Evolutionary conservation across 148 eudicot genomes (phyloP), one percentile per base, ranked within the genome.

Genomic region (Nepenthes mirabilis): DNA sequence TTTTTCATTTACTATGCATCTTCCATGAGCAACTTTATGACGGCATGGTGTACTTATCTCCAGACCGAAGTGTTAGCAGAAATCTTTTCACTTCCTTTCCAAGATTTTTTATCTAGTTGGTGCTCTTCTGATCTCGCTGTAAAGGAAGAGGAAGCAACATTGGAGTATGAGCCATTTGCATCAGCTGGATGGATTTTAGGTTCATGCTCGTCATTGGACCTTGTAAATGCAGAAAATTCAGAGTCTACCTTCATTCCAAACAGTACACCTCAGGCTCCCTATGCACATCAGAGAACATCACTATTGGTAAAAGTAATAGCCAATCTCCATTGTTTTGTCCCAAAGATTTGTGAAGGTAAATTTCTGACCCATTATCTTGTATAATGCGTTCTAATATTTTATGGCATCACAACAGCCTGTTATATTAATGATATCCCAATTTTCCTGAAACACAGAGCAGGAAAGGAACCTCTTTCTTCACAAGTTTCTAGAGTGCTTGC

Each of bases 301-400:
- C 74, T 89, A 14, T 74, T 94, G 78, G 95, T 94, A 55, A 94
- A 94, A 94, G 78, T 89, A 52, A 81, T 94, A 37, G 97, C 99
- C 68, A 94, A 94, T 75, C 97, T 94, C 61, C 96, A 89, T 71
- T 94, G 99, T 78, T 94, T 77, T 81, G 86, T 82, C 76, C 95
- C 97, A 58, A 82, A 84, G 56, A 83, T 94, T 36, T 89, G 97
- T 72, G 77, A 84, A 79, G 99, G 99, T 89, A 61, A 66, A 65
- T 62, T 45, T 33, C 59, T 37, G 48, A 14, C 36, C 49, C 43
- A 36, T 59, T 43, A 33, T 49, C 2, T 74, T 64, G 40, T 59
- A 3, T 45, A 1, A 52, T 62, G 55, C 60, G 12, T 36, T n/a
- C 56, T 1, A 47, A 55, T 60, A 7, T 59, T 37, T 12, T 52